A percentile compares a stretch with the other conserved stretches of the same genome.
Conservation (phyloP, 2,329 filamentous ascomycete species). For the Hypoxylon rubiginosum region DNA sequence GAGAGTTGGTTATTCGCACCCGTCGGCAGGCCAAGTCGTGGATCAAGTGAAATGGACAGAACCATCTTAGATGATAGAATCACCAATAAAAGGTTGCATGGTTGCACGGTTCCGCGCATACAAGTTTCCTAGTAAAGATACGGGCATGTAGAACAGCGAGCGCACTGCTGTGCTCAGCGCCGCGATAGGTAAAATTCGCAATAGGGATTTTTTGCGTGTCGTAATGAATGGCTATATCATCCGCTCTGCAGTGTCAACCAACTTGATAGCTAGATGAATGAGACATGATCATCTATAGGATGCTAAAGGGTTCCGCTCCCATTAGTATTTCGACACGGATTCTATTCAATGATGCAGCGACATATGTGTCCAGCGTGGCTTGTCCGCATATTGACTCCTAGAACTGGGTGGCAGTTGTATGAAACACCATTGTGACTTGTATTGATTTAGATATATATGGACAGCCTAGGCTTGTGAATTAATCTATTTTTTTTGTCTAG, state of each 20-base stretch:
- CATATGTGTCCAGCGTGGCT: no score
- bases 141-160: constrained; percentile 7
- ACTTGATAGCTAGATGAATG: background rate
- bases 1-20: constrained; percentile 83
- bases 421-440: no score
- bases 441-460: no score
- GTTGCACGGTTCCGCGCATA: no score
- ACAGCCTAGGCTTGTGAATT: no score
- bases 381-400: no score
- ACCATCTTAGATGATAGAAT: constrained; percentile 60
- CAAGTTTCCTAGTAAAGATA: constrained; percentile 6
- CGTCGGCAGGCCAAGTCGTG: constrained; percentile 77
- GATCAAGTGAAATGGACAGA: constrained; percentile 99
- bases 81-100: constrained; percentile 39
- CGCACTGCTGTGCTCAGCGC: background rate
- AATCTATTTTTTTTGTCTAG: no score
- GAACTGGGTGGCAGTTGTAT: no score
- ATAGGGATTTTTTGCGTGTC: background rate
- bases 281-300: background rate
- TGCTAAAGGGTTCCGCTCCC: background rate
- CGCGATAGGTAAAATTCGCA: constrained; percentile 1
- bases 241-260: background rate
- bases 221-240: background rate
- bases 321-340: no score
- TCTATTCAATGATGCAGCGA: no score